A percentile compares a stretch with the other conserved stretches of the same genome.
Conservation (phyloP, 2,329 filamentous ascomycete genomes). For the Cytospora piceicola region DNA sequence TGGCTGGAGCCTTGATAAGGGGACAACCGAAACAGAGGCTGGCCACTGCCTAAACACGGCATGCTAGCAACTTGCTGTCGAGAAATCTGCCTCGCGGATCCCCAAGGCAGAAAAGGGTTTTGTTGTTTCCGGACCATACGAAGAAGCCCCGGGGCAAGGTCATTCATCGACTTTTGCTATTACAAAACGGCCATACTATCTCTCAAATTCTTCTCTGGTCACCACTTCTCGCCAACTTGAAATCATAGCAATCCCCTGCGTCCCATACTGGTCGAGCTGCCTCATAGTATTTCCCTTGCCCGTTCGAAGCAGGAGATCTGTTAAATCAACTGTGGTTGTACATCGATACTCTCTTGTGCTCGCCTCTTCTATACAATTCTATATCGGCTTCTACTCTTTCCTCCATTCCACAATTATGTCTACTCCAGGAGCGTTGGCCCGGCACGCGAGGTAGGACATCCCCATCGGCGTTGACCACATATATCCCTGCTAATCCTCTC, state of each 20-base stretch:
- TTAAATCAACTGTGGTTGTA: neutral
- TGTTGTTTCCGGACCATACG: neutral
- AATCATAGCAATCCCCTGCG: neutral
- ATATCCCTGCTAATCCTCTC: neutral
- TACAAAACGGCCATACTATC: neutral
- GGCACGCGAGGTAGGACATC: neutral
- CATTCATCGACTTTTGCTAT: neutral
- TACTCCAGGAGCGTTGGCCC: neutral
- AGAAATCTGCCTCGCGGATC: neutral
- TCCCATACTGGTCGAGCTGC: neutral
- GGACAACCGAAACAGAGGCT: neutral
- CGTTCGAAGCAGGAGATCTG: neutral
- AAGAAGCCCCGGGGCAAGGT: neutral
- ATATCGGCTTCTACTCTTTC: neutral
- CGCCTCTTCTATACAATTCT: neutral
- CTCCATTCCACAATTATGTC: neutral
- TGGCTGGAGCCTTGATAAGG: neutral
- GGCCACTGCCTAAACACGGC: neutral
- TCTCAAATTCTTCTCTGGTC: neutral
- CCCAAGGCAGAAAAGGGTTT: neutral
- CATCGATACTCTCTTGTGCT: too few species aligned
- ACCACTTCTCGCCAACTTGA: neutral
- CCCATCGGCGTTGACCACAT: neutral
- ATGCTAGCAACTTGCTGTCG: neutral
- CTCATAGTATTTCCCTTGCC: neutral